These are phyloP conservation scores for Macrolepiota fuliginosa DNA, from an alignment of 768 basidiomycete genomes.

Conservation along the genomic window DNA sequence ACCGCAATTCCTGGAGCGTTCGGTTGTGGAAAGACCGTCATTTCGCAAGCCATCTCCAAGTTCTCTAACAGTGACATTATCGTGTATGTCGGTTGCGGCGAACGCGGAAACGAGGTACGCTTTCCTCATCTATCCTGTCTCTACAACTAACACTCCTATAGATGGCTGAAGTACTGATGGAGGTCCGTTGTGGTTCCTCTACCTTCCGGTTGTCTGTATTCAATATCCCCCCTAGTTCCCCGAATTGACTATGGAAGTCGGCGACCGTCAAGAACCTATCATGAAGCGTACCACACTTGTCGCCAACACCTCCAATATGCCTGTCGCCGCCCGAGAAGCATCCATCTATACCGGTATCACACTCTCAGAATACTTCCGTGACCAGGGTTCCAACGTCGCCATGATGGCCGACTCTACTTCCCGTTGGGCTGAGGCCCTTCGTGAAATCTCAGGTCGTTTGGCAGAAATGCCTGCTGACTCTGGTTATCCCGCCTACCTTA, in stretches of 20 bases:
- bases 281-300: constrained; percentile 99
- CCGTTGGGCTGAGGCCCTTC: constrained; percentile 98
- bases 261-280: constrained; percentile 94
- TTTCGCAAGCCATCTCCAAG: constrained; percentile 96
- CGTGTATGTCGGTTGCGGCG: constrained; percentile 98
- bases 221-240: constrained; percentile 58
- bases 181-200: constrained; percentile 41
- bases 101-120: constrained; percentile 92
- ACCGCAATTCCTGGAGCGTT: constrained; percentile 99
- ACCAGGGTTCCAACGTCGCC: constrained; percentile 94
- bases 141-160: constrained; percentile 21
- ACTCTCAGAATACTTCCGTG: constrained; percentile 98
- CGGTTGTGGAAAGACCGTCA: constrained; percentile 98
- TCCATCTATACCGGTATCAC: constrained; percentile 99
- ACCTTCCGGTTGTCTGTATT: constrained; percentile 1
- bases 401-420: constrained; percentile 99
- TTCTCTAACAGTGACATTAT: constrained; percentile 99
- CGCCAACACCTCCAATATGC: constrained; percentile 99
- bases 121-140: background rate
- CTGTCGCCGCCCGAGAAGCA: constrained; percentile 98
- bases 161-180: constrained; percentile 99
- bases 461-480: constrained; percentile 99
- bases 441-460: constrained; percentile 98
- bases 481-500: constrained; percentile 96
- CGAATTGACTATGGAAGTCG: constrained; percentile 87